phyloP scores from a whole-genome alignment of 2,329 filamentous ascomycete genomes.

The Grosmannia clavigera region DNA sequence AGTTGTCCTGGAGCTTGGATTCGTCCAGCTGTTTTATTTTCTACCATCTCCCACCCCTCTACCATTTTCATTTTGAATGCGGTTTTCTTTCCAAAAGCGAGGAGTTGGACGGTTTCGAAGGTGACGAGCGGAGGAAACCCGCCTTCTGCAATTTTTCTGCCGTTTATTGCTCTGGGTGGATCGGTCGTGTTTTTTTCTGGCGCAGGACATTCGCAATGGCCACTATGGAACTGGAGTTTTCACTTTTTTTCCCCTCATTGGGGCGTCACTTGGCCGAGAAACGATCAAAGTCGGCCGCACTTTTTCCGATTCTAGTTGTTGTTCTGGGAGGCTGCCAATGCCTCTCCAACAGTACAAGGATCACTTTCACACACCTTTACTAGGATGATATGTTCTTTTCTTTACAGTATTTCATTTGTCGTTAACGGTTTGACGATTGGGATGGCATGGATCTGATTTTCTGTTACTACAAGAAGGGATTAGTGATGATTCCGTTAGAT shows the following conservation, averaged over 20 bases:
- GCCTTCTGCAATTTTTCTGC: neutral
- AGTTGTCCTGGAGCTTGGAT: neutral
- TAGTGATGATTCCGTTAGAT: neutral
- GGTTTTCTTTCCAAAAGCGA: conserved; percentile 1
- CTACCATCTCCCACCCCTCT: neutral
- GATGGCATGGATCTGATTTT: neutral
- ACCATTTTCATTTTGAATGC: neutral
- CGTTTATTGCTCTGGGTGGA: neutral
- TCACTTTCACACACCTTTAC: neutral
- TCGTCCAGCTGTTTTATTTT: neutral
- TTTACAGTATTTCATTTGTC: neutral
- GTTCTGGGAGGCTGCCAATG: neutral
- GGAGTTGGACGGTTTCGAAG: conserved; percentile 7
- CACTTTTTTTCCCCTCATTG: neutral
- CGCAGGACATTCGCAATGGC: neutral
- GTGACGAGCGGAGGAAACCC: neutral
- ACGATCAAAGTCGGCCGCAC: neutral
- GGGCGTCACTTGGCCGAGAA: neutral
- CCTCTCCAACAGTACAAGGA: neutral
- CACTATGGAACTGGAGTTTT: neutral
- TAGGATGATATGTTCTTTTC: neutral
- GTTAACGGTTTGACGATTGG: neutral
- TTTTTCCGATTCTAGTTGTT: neutral
- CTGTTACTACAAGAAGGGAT: neutral
- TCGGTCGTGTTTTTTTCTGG: neutral